These are phyloP conservation scores for Teratosphaeria zuluensis DNA, from an alignment of 2,329 filamentous ascomycete genomes.

Conservation along the genomic window DNA sequence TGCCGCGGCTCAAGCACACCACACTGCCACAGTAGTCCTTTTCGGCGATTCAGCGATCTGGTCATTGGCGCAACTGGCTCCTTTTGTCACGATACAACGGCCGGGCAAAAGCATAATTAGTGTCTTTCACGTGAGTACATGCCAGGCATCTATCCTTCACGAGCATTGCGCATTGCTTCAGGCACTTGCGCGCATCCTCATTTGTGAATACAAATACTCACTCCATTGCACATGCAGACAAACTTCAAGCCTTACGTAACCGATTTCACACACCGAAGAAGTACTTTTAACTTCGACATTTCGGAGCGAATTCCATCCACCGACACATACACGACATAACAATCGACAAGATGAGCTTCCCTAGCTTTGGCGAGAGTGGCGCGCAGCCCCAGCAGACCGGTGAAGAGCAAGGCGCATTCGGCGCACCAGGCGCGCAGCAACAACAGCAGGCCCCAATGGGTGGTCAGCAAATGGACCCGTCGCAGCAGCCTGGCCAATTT, in stretches of 20 bases:
- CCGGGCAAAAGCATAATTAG: conserved; percentile 24
- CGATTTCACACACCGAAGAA: not conserved
- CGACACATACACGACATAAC: not conserved
- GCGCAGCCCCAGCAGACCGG: conserved; percentile 39
- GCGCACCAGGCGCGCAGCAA: conserved; percentile 40
- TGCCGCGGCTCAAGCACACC: not conserved
- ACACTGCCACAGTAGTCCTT: conserved; percentile 2
- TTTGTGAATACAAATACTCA: not conserved
- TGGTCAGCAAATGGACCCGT: conserved; percentile 11
- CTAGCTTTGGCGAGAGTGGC: conserved; percentile 52
- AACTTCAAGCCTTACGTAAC: conserved; percentile 5
- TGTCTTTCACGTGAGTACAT: conserved; percentile 18
- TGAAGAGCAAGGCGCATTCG: conserved; percentile 28
- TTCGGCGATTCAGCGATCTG: conserved; percentile 12
- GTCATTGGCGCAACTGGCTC: conserved; percentile 8
- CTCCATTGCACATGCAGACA: conserved; percentile 5
- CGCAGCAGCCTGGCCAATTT: conserved; percentile 45
- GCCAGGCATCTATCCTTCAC: not conserved
- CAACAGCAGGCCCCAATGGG: not conserved
- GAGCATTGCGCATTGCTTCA: not conserved
- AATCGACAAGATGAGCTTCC: conserved; percentile 52
- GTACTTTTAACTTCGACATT: not conserved
- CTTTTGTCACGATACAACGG: conserved; percentile 19
- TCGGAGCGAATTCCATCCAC: not conserved
- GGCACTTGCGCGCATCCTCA: not conserved